Percentiles rank a stretch among this genome's conserved stretches.
These are phyloP conservation scores for Aegilops speltoides DNA, from an alignment of 176 grass and related monocot species.

Conservation along the genomic window DNA sequence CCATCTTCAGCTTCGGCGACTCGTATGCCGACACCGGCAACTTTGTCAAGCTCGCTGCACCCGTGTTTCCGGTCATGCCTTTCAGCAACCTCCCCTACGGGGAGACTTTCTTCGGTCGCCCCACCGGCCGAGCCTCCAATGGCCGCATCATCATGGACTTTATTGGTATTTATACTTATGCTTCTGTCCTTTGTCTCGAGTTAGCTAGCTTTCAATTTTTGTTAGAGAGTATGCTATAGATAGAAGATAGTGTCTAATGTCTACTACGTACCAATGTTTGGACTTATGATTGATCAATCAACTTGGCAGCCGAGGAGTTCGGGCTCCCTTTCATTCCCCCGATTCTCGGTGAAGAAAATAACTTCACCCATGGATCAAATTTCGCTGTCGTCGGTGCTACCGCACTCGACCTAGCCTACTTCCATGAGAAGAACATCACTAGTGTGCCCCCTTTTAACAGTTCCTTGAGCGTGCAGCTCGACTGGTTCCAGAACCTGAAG, in stretches of 20 bases:
- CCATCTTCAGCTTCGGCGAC: no score
- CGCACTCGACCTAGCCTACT: slow-evolving; percentile 29
- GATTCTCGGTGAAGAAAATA: neutral
- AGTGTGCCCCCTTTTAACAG: slow-evolving; percentile 12
- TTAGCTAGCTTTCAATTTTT: neutral
- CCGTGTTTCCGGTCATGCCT: no score
- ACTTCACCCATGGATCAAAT: slow-evolving; percentile 23
- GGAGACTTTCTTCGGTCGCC: no score
- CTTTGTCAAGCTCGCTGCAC: no score
- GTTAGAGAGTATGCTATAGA: neutral
- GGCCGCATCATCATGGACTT: no score
- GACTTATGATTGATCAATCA: neutral
- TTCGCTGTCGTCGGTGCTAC: slow-evolving; percentile 33
- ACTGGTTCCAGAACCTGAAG: slow-evolving; percentile 41
- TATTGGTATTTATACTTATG: neutral
- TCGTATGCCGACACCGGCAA: no score
- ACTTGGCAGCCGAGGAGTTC: neutral
- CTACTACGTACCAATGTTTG: neutral
- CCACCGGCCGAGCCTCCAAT: no score
- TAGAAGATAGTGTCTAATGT: neutral
- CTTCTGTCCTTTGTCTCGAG: neutral
- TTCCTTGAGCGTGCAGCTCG: slow-evolving; percentile 40
- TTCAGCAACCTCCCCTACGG: no score
- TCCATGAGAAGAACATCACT: neutral
- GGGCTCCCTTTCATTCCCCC: no score